Conservation (phyloP, 345 rosid species). For the Aurinia saxatilis region DNA sequence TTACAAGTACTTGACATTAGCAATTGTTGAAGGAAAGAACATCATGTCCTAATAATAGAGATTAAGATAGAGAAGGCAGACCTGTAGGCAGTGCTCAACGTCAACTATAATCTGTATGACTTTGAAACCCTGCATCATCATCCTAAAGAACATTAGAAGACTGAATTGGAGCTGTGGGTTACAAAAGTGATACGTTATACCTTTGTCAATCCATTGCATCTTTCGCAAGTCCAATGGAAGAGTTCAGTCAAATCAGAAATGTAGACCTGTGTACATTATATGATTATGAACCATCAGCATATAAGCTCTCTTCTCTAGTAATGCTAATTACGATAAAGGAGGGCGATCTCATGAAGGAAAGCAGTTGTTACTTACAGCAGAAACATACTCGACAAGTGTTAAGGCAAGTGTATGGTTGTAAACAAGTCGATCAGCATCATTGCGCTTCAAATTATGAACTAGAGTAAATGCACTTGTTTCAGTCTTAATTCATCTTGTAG, state of each 20-base stretch:
- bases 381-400: constrained; percentile 83
- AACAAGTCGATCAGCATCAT: constrained; percentile 26
- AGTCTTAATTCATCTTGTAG: no score
- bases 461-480: no score
- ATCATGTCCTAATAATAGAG: neutral
- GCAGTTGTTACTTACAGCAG: no score
- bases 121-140: constrained; percentile 74
- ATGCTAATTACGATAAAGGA: neutral
- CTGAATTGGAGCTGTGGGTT: neutral
- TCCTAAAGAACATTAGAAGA: constrained; percentile 8
- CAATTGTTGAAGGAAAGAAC: neutral
- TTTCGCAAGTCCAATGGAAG: constrained; percentile 80
- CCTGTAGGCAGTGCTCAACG: constrained; percentile 81
- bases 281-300: no score
- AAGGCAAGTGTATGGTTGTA: constrained; percentile 84
- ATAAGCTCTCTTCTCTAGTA: neutral
- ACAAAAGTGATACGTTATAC: no score
- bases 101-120: constrained; percentile 77
- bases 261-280: constrained; percentile 77
- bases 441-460: constrained; percentile 43
- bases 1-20: neutral
- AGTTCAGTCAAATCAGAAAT: constrained; percentile 72
- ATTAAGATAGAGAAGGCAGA: constrained; percentile 4
- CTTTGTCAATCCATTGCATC: constrained; percentile 75
- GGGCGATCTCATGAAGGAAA: no score